Percentiles rank a stretch among this genome's conserved stretches.
Evolutionary conservation across 116 monocot genomes (phyloP).

Genomic region (Phalaenopsis hybrid): DNA sequence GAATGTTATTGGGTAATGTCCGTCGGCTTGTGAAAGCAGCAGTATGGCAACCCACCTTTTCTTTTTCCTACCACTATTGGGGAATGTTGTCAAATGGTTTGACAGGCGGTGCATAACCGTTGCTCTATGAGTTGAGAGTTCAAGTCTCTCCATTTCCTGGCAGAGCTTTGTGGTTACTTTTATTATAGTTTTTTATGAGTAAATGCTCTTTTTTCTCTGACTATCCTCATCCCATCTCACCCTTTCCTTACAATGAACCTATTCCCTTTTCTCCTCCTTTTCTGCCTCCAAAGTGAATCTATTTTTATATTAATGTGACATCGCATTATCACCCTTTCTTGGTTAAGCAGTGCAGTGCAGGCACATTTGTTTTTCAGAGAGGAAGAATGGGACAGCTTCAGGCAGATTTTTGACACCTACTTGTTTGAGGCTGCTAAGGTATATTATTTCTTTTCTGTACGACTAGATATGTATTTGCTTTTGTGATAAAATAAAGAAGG

Average conservation of each 20-base stretch:
- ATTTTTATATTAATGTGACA: background rate
- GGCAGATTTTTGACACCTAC: slow-evolving; percentile 73
- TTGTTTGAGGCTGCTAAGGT: slow-evolving; percentile 67
- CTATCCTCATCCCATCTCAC: background rate
- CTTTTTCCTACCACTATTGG: slow-evolving; percentile 44
- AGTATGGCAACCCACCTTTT: slow-evolving; percentile 68
- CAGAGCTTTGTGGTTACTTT: slow-evolving; percentile 4
- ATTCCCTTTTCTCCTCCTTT: background rate
- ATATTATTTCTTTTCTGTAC: slow-evolving; percentile 4
- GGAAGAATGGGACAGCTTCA: slow-evolving; percentile 69
- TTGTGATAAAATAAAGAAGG: background rate
- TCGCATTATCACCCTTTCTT: slow-evolving; percentile 1
- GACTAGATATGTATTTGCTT: background rate
- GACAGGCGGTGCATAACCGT: slow-evolving; percentile 80
- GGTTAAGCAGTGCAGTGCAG: slow-evolving; percentile 59
- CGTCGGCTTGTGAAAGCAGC: slow-evolving; percentile 69
- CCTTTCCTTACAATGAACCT: background rate
- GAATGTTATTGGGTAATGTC: slow-evolving; percentile 85
- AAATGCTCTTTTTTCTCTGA: background rate
- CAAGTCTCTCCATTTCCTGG: slow-evolving; percentile 99
- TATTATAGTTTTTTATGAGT: background rate
- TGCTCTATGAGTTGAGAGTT: slow-evolving; percentile 99
- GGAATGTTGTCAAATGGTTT: slow-evolving; percentile 99
- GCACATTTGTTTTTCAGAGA: slow-evolving; percentile 89
- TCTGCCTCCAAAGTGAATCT: background rate